Evolutionary conservation across 2,329 filamentous ascomycete genomes (phyloP).

Genomic region (Hawksworthiomyces lignivorus): DNA sequence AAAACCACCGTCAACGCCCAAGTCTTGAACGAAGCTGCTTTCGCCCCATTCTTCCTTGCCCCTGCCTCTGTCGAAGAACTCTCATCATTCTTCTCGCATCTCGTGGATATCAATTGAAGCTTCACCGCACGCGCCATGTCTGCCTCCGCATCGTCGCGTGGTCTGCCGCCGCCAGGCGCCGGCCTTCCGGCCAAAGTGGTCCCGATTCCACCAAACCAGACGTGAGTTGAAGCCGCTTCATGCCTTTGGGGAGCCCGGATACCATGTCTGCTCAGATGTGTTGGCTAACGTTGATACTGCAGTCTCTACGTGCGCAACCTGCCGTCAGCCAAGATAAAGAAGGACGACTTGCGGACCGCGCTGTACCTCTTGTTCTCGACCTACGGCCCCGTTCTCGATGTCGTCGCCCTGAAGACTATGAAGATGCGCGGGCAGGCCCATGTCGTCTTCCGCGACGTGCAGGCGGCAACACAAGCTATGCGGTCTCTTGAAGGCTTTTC

Average conservation of each 20-base stretch:
- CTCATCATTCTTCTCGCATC: too few species aligned
- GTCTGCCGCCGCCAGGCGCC: constrained; percentile 19
- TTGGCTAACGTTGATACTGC: too few species aligned
- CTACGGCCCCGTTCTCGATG: constrained; percentile 85
- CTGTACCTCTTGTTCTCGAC: constrained; percentile 93
- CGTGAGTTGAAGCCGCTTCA: constrained; percentile 57
- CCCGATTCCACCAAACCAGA: constrained; percentile 63
- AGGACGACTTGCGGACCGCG: constrained; percentile 74
- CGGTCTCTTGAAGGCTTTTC: constrained; percentile 76
- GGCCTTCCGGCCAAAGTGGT: constrained; percentile 35
- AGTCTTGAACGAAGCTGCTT: too few species aligned
- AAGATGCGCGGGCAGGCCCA: constrained; percentile 97
- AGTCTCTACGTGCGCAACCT: constrained; percentile 88
- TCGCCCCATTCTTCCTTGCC: too few species aligned
- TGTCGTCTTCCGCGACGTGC: constrained; percentile 79
- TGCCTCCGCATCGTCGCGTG: constrained; percentile 21
- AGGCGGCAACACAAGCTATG: constrained; percentile 92
- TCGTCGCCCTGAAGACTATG: constrained; percentile 79
- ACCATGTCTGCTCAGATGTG: too few species aligned
- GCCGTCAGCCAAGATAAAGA: constrained; percentile 78
- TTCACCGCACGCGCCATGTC: constrained; percentile 27
- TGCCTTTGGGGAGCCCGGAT: too few species aligned
- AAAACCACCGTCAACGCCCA: too few species aligned
- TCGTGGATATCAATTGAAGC: too few species aligned
- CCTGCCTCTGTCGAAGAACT: too few species aligned